Evolutionary conservation across 2,329 filamentous ascomycete genomes (phyloP), one percentile per base, ranked within the genome.

Genomic region (Stemphylium beticola): DNA sequence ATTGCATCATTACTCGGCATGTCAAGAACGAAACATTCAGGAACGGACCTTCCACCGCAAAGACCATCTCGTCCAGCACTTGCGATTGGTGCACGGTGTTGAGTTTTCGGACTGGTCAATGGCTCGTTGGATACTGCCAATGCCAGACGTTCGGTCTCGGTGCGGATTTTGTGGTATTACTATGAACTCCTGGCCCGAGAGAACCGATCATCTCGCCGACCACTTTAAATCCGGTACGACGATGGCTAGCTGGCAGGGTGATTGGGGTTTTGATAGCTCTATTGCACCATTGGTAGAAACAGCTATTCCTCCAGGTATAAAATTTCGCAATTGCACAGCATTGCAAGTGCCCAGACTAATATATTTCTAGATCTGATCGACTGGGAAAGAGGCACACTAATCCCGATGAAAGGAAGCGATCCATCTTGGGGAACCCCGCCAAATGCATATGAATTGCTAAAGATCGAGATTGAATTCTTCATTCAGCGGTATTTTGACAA

Each of bases 31-130:
- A 5, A 56, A 40, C n/a, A 37, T 65, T 6, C 60, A 62, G 4
- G 66, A 65, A 34, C 66, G 68, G 2, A 71, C 62, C 2, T 71
- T 71, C 26, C 60, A 69, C 18, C 54, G 68, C 0, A 70, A 69
- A 53, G 68, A 70, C n/a, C 68, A 71, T 34, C 36, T 71, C 0
- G 60, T 60, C 3, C 68, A 71, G 37, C 68, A 71, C 31, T 37
- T 70, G 5, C 55, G 60, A n/a, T 45, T 70, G 4, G 66, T 71
- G 4, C 68, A 71, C 26, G 52, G 57, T 7, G 51, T 60, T 3
- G 59, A 57, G 15, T 68, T 62, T 17, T 50, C 55, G 1, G 59
- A 62, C 12, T 86, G 60, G 75, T 62, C 67, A 34, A 69, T 71
- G 66, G 51, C 55, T 17, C 45, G 50, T 11, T 71, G 67, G 66